Conservation (phyloP, 1,284 basidiomycete species). For the Rhodotorula glutinis region DNA sequence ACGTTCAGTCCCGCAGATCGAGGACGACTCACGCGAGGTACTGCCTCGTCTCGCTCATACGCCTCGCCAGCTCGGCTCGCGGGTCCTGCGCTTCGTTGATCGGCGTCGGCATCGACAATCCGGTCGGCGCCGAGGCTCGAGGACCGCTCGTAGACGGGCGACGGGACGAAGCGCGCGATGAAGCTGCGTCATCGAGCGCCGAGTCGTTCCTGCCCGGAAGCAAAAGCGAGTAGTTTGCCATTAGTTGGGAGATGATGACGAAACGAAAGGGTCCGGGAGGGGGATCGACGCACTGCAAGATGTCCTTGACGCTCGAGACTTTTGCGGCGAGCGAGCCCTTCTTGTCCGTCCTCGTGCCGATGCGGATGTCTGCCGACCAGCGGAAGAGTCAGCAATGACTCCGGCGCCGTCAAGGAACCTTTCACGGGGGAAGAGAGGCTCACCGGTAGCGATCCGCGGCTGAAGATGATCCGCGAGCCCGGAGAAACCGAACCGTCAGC, state of each 20-base stretch:
- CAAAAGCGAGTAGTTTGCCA: too few relatives aligned
- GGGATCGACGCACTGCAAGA: slow-evolving; percentile 13
- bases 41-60: slow-evolving; percentile 7
- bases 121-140: not conserved
- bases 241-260: too few relatives aligned
- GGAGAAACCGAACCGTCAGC: not conserved
- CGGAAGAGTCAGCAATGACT: too few relatives aligned
- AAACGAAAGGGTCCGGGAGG: not conserved
- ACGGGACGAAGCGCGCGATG: not conserved
- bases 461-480: not conserved
- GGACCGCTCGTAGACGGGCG: not conserved
- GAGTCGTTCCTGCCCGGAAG: slow-evolving; percentile 8
- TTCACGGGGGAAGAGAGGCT: not conserved
- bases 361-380: slow-evolving; percentile 83
- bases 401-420: not conserved
- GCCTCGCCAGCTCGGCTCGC: not conserved
- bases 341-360: slow-evolving; percentile 79
- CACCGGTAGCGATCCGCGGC: slow-evolving; percentile 1
- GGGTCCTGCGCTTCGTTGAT: not conserved
- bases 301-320: slow-evolving; percentile 24
- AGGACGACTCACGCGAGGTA: not conserved
- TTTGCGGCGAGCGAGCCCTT: slow-evolving; percentile 44
- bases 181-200: not conserved
- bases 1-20: not conserved
- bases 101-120: not conserved